Base-by-base conservation (phyloP, 2,329 filamentous ascomycete species). In the Penicillium sp. region DNA sequence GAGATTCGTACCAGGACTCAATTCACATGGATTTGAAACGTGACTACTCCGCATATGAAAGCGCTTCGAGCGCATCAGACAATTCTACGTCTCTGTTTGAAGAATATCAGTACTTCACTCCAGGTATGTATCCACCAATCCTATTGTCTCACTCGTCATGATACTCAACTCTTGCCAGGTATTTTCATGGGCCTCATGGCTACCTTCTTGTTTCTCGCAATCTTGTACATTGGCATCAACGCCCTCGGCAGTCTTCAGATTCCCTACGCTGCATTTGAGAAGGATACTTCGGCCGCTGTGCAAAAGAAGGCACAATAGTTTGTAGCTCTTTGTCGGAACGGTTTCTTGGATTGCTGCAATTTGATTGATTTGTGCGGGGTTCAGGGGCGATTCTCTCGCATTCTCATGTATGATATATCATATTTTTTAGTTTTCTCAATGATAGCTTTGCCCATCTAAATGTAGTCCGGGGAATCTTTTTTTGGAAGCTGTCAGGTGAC, bases 211-310 rank as follows among this genome's bases (percentile, higher is more conserved):
- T 80, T 96, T 45, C 75, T 96, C 57, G 77, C 84, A 27, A 92
- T 97, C 62, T 78, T 96, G 6, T 87, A 87, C 61, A 86, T 92
- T 53, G 94, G 88, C 13, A 76, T 97, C 51, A 84, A 75, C 56
- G 91, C 89, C 13, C 79, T 97, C 11, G 79, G 83, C 7, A 93
- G 90, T 62, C 80, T 99, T 16, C 82, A 97, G 72, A 90, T 97
- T 29, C 89, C 90, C 1, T 97, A 97, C 72, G 91, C 89, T 59
- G 91, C 94, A 1, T 99, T 97, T 70, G 93, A 95, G 71, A 97
- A 96, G 80, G 93, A 97, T 65, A 96, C 91, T 80, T 90, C 91
- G 0, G 90, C 91, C n/a, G 80, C 85, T 35, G 88, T 88, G 30
- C 90, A 95, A 75, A 96, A 92, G 84, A 96, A 85, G 71, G 74